Percentiles rank a stretch among this genome's conserved stretches.
Evolutionary conservation across 495 filamentous ascomycete species (phyloP).

Genomic region (Aspergillus egyptiacus): DNA sequence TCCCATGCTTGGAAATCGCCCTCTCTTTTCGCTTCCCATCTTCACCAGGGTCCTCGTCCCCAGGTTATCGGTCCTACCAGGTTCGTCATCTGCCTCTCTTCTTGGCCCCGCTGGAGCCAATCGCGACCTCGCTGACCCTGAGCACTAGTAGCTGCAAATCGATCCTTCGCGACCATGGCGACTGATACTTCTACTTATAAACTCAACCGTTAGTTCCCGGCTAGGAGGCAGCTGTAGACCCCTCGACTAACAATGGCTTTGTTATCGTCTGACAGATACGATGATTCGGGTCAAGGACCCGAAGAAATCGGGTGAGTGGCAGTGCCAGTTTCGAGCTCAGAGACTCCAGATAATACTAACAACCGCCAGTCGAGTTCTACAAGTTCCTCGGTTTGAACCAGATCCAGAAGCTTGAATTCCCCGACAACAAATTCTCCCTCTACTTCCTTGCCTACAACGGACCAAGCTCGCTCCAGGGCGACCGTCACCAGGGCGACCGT

Average conservation of each 20-base stretch:
- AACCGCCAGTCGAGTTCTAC: slow-evolving; percentile 73
- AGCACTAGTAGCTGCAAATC: slow-evolving; percentile 16
- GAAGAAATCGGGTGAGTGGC: slow-evolving; percentile 60
- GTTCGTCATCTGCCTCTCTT: slow-evolving; percentile 10
- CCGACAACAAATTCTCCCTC: slow-evolving; percentile 83
- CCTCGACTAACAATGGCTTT: slow-evolving; percentile 1
- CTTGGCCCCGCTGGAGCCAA: slow-evolving; percentile 11
- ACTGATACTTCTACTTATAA: slow-evolving; percentile 79
- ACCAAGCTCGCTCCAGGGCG: slow-evolving; percentile 66
- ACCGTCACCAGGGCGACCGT: slow-evolving; percentile 66
- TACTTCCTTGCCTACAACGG: slow-evolving; percentile 55
- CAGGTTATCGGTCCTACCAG: slow-evolving; percentile 18
- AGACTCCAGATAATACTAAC: too few relatives aligned
- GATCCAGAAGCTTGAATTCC: slow-evolving; percentile 66
- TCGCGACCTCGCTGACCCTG: slow-evolving; percentile 3
- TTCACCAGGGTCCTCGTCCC: slow-evolving; percentile 26
- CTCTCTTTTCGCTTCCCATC: slow-evolving; percentile 16
- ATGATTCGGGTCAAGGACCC: slow-evolving; percentile 97
- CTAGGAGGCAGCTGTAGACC: not conserved
- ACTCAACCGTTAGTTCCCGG: slow-evolving; percentile 64
- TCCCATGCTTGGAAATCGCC: slow-evolving; percentile 20
- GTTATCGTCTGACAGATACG: slow-evolving; percentile 26
- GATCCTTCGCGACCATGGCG: slow-evolving; percentile 58
- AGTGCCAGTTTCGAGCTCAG: too few relatives aligned
- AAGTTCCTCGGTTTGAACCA: slow-evolving; percentile 85